phyloP scores from a whole-genome alignment of 2,329 filamentous ascomycete species.

The Raffaelea arxii region DNA sequence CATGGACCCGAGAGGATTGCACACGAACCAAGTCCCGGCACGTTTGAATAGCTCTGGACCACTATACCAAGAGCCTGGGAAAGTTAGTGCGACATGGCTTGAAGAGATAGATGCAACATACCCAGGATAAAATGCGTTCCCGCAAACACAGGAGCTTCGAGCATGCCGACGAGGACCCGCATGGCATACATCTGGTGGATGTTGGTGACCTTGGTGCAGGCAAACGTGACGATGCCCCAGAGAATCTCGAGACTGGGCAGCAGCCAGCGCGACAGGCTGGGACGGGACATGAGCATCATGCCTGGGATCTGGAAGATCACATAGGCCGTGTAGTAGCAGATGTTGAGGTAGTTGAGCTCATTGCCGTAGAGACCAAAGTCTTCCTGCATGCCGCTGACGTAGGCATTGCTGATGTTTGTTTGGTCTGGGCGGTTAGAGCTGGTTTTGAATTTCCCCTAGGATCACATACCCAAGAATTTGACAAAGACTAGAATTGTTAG shows the following conservation, averaged over 20 bases:
- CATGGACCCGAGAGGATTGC: slow-evolving; percentile 18
- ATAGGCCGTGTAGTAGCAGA: slow-evolving; percentile 29
- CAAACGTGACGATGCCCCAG: slow-evolving; percentile 23
- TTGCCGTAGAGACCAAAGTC: slow-evolving; percentile 27
- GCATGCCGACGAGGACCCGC: slow-evolving; percentile 21
- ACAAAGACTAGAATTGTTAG: slow-evolving; percentile 19
- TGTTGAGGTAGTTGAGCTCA: slow-evolving; percentile 29
- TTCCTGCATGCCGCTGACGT: slow-evolving; percentile 28
- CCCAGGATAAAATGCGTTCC: slow-evolving; percentile 23
- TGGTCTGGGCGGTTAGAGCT: slow-evolving; percentile 15
- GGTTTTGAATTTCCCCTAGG: background rate
- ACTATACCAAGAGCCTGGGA: slow-evolving; percentile 14
- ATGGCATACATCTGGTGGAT: slow-evolving; percentile 21
- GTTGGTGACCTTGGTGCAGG: slow-evolving; percentile 18
- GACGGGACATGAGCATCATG: slow-evolving; percentile 21
- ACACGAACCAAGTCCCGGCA: slow-evolving; percentile 14
- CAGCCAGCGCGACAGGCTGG: slow-evolving; percentile 21
- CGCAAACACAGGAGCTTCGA: slow-evolving; percentile 22
- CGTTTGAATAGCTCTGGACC: slow-evolving; percentile 19
- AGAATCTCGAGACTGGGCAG: slow-evolving; percentile 20
- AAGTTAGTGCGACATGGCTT: slow-evolving; percentile 2
- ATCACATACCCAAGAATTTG: slow-evolving; percentile 19
- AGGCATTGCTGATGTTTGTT: slow-evolving; percentile 26
- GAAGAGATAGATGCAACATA: slow-evolving; percentile 1
- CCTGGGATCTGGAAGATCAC: slow-evolving; percentile 25